Evolutionary conservation across 768 basidiomycete species (phyloP).

Genomic region (Kwoniella pini): DNA sequence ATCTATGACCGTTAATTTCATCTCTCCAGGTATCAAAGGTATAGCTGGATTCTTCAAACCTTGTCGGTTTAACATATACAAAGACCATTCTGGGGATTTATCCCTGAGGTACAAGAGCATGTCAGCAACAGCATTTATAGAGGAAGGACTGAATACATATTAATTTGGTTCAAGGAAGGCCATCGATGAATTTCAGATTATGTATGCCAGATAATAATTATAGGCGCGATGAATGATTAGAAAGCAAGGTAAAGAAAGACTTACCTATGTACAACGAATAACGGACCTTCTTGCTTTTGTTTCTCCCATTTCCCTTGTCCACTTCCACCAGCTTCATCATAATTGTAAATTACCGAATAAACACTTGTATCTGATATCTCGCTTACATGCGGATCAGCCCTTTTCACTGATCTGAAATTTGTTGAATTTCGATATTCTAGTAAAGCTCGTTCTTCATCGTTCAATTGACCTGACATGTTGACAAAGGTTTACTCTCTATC

Average conservation of each 20-base stretch:
- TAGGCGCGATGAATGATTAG: background rate
- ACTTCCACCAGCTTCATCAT: slow-evolving; percentile 24
- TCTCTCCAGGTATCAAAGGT: slow-evolving; percentile 40
- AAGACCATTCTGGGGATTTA: slow-evolving; percentile 37
- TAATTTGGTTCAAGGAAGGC: no score
- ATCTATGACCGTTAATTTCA: slow-evolving; percentile 36
- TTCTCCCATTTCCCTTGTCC: slow-evolving; percentile 34
- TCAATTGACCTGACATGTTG: background rate
- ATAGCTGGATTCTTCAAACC: slow-evolving; percentile 38
- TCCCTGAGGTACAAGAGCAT: no score
- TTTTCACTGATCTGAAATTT: slow-evolving; percentile 35
- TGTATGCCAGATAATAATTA: no score
- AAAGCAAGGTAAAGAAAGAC: background rate
- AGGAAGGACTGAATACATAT: no score
- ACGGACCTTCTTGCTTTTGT: slow-evolving; percentile 45
- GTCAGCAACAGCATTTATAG: no score
- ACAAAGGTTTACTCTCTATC: no score
- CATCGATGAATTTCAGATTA: no score
- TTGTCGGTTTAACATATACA: slow-evolving; percentile 44
- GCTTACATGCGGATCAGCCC: slow-evolving; percentile 34
- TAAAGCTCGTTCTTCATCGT: slow-evolving; percentile 16
- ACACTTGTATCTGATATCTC: slow-evolving; percentile 39
- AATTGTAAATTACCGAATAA: slow-evolving; percentile 42
- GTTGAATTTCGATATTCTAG: slow-evolving; percentile 26
- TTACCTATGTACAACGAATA: slow-evolving; percentile 44